These are phyloP conservation scores for Flaveria robusta DNA, from an alignment of 129 eudicot genomes.

Conservation along the genomic window DNA sequence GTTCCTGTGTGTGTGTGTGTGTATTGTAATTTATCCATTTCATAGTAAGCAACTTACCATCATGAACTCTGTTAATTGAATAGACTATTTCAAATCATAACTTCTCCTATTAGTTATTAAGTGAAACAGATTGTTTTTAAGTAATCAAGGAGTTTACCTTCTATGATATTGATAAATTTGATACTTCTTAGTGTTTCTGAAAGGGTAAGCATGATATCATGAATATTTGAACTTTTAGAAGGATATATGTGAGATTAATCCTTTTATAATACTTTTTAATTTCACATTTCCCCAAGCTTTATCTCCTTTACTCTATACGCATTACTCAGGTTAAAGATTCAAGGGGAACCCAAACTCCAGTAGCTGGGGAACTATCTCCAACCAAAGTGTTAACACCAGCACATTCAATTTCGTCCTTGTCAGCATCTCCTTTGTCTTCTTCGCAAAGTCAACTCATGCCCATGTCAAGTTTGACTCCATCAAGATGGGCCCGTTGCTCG, in stretches of 20 bases:
- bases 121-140: not conserved
- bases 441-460: conserved; percentile 63
- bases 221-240: not conserved
- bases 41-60: not conserved
- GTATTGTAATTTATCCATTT: not conserved
- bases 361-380: conserved; percentile 58
- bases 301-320: conserved; percentile 5
- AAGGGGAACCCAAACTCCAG: conserved; percentile 45
- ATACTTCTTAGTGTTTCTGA: not conserved
- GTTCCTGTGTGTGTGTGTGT: not conserved
- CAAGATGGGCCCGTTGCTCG: conserved; percentile 64
- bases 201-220: not conserved
- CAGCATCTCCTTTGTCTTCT: conserved; percentile 78
- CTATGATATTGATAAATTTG: not conserved
- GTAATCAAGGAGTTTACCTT: not conserved
- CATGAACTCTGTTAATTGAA: not conserved
- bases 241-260: not conserved
- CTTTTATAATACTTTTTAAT: not conserved
- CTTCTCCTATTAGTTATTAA: not conserved
- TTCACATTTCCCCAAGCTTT: not conserved
- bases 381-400: conserved; percentile 60
- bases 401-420: conserved; percentile 66
- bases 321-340: conserved; percentile 56
- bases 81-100: not conserved
- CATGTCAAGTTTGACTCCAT: conserved; percentile 67